Evolutionary conservation across 176 grass and related monocot species (phyloP).

Genomic region (Oryza meyeriana): DNA sequence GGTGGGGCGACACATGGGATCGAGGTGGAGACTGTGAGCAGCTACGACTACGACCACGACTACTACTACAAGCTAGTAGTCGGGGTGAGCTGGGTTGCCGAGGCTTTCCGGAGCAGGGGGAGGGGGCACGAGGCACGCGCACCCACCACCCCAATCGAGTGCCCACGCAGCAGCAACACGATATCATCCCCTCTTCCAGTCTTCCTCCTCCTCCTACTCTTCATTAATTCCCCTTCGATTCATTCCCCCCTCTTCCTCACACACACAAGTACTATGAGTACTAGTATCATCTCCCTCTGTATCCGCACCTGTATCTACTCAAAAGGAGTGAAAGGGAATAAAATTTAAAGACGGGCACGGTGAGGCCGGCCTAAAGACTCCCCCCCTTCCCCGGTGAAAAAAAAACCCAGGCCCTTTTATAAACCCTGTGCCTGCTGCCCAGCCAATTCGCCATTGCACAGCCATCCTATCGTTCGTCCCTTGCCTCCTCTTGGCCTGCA

Average conservation of each 20-base stretch:
- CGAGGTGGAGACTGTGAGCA: neutral
- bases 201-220: neutral
- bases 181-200: neutral
- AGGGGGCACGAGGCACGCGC: conserved; percentile 38
- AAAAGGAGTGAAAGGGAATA: conserved; percentile 36
- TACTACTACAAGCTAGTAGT: neutral
- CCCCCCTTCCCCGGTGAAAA: neutral
- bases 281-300: neutral
- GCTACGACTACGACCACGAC: no score
- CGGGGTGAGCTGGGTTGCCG: conserved; percentile 30
- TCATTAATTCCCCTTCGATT: neutral
- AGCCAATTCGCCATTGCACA: conserved; percentile 5
- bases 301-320: conserved; percentile 37
- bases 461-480: neutral
- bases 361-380: neutral
- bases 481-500: no score
- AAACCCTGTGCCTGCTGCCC: conserved; percentile 25
- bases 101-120: conserved; percentile 30
- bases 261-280: neutral
- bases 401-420: conserved; percentile 12
- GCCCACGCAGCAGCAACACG: conserved; percentile 7
- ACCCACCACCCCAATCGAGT: conserved; percentile 44
- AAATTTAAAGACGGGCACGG: conserved; percentile 21
- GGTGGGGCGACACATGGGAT: conserved; percentile 25
- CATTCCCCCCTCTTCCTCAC: neutral